A percentile compares a stretch with the other conserved stretches of the same genome.
These are phyloP conservation scores for Herpetospermum pedunculosum DNA, from an alignment of 306 rosid species.

Conservation along the genomic window DNA sequence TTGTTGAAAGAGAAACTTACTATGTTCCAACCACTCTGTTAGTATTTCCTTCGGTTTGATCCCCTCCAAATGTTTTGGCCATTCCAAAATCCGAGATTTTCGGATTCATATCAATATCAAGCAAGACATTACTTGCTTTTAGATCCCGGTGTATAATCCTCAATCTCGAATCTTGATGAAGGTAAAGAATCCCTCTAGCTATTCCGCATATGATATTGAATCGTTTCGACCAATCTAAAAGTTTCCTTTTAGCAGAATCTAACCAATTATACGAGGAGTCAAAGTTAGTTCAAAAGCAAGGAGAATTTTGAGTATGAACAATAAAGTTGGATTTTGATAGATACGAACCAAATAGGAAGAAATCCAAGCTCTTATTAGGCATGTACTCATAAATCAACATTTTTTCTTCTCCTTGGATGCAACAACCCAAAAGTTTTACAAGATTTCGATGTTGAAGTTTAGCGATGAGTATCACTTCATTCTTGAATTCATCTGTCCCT, in stretches of 20 bases:
- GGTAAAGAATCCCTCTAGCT: slow-evolving; percentile 40
- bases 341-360: slow-evolving; percentile 44
- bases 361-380: slow-evolving; percentile 54
- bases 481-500: slow-evolving; percentile 44
- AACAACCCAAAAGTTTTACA: slow-evolving; percentile 50
- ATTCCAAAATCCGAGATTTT: slow-evolving; percentile 62
- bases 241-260: slow-evolving; percentile 17
- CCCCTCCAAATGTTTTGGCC: slow-evolving; percentile 35
- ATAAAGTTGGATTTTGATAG: neutral
- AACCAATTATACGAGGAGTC: neutral
- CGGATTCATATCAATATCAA: slow-evolving; percentile 35
- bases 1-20: slow-evolving; percentile 17
- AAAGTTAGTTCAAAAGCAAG: neutral
- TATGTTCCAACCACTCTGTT: slow-evolving; percentile 39
- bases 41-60: slow-evolving; percentile 27
- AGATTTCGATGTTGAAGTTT: slow-evolving; percentile 68
- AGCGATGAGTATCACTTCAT: slow-evolving; percentile 43
- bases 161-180: slow-evolving; percentile 46
- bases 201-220: slow-evolving; percentile 39
- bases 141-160: slow-evolving; percentile 47
- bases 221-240: slow-evolving; percentile 26
- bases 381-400: slow-evolving; percentile 48
- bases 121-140: slow-evolving; percentile 41
- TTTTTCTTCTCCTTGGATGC: slow-evolving; percentile 38
- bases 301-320: too few species aligned